Conservation (phyloP, 129 eudicot species). For the Artemisia argyi region DNA sequence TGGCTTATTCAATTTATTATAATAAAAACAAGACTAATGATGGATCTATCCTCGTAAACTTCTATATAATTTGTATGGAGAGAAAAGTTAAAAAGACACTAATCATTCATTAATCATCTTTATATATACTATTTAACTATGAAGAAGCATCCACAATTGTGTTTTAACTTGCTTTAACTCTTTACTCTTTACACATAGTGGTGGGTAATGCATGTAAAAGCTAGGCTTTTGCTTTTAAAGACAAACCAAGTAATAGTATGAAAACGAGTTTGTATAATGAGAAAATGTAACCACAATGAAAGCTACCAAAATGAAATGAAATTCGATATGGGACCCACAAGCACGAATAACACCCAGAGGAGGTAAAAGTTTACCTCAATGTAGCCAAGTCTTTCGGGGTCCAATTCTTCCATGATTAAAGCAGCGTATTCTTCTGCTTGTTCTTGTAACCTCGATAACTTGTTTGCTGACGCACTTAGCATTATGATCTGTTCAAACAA, state of each 20-base stretch:
- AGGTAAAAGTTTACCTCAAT: conserved; percentile 59
- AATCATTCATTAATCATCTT: conserved; percentile 10
- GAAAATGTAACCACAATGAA: not conserved
- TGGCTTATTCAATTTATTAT: not conserved
- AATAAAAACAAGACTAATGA: not conserved
- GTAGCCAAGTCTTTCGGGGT: conserved; percentile 95
- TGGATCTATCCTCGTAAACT: conserved; percentile 18
- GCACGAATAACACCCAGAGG: no score
- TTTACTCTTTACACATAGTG: not conserved
- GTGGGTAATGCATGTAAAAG: conserved; percentile 11
- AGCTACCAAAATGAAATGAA: not conserved
- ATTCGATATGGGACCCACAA: conserved; percentile 20
- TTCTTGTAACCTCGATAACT: conserved; percentile 87
- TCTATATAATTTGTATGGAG: not conserved
- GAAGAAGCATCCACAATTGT: not conserved
- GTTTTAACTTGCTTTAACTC: conserved; percentile 4
- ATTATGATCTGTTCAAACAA: conserved; percentile 63
- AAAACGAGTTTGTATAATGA: conserved; percentile 10
- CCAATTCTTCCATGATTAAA: conserved; percentile 94
- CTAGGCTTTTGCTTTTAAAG: not conserved
- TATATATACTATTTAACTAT: conserved; percentile 5
- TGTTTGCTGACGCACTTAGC: conserved; percentile 97
- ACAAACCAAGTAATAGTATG: conserved; percentile 17
- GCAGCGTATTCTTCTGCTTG: conserved; percentile 99
- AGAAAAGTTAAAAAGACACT: conserved; percentile 20